Evolutionary conservation across 441 rosid genomes (phyloP).

Genomic region (Bruguiera hainesii): DNA sequence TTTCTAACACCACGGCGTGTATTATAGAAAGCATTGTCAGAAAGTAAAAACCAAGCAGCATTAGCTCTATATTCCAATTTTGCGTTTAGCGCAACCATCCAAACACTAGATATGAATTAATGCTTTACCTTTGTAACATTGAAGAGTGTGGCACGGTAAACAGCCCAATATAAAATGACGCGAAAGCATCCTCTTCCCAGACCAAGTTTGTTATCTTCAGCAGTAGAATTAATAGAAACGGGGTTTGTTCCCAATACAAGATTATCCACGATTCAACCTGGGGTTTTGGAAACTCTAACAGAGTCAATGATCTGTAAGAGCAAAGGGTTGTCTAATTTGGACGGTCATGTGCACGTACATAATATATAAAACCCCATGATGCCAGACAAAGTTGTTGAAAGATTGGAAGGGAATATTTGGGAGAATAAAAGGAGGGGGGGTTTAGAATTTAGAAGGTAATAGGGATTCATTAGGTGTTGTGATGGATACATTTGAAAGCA

Average conservation of each 20-base stretch:
- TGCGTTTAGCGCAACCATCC: conserved; percentile 23
- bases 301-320: conserved; percentile 21
- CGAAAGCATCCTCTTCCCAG: not conserved
- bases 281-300: conserved; percentile 32
- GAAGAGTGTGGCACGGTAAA: conserved; percentile 4
- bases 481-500: conserved; percentile 37
- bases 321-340: not conserved
- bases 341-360: conserved; percentile 5
- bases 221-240: conserved; percentile 17
- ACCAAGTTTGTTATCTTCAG: conserved; percentile 4
- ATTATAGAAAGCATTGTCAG: not conserved
- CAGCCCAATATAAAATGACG: not conserved
- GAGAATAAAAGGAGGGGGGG: conserved; percentile 44
- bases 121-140: conserved; percentile 9
- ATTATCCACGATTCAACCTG: conserved; percentile 36
- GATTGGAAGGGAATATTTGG: conserved; percentile 58
- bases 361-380: conserved; percentile 17
- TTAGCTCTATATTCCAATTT: conserved; percentile 1
- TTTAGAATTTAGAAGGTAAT: conserved; percentile 36
- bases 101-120: conserved; percentile 18
- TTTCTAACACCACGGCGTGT: no score
- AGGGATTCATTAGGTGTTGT: conserved; percentile 9
- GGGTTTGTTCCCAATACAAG: conserved; percentile 36
- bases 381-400: conserved; percentile 31
- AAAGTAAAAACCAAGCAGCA: conserved; percentile 11